Evolutionary conservation across 139 green algal genomes (phyloP).

Genomic region (Edaphochlamys debaryana): DNA sequence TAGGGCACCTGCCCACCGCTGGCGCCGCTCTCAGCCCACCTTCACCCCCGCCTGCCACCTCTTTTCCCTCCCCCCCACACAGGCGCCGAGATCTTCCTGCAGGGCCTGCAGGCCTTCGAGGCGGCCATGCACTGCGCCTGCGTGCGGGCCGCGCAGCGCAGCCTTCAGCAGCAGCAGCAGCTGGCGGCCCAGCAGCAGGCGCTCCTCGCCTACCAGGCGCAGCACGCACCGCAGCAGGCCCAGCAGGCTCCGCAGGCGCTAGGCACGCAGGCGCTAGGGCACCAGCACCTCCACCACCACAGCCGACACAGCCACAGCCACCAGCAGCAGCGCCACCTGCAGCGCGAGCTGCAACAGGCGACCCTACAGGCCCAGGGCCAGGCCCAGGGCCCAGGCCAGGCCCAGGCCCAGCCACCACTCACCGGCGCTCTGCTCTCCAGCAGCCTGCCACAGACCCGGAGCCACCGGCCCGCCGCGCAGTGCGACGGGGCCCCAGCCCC

Average conservation of each 20-base stretch:
- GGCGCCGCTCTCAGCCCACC: too few relatives aligned
- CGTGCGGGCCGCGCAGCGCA: constrained; percentile 58
- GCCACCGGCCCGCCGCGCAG: too few relatives aligned
- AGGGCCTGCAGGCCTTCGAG: constrained; percentile 60
- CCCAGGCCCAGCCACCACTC: too few relatives aligned
- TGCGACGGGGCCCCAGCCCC: too few relatives aligned
- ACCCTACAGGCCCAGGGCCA: too few relatives aligned
- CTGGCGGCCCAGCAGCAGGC: neutral
- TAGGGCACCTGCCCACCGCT: too few relatives aligned
- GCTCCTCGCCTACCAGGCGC: too few relatives aligned
- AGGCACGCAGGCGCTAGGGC: neutral
- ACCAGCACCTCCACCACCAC: constrained; percentile 8
- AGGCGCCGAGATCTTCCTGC: constrained; percentile 63
- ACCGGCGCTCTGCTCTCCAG: too few relatives aligned
- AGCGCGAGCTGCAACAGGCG: neutral
- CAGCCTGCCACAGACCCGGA: too few relatives aligned
- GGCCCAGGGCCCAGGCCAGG: too few relatives aligned
- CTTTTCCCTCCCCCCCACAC: too few relatives aligned
- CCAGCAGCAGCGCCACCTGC: neutral
- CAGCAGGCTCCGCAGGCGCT: neutral
- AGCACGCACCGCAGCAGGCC: neutral
- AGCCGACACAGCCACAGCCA: neutral
- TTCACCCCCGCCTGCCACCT: too few relatives aligned
- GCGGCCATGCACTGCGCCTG: constrained; percentile 66
- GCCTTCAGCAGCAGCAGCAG: constrained; percentile 36